phyloP scores from a whole-genome alignment of 2,329 filamentous ascomycete genomes.

The Parastagonospora avenae region DNA sequence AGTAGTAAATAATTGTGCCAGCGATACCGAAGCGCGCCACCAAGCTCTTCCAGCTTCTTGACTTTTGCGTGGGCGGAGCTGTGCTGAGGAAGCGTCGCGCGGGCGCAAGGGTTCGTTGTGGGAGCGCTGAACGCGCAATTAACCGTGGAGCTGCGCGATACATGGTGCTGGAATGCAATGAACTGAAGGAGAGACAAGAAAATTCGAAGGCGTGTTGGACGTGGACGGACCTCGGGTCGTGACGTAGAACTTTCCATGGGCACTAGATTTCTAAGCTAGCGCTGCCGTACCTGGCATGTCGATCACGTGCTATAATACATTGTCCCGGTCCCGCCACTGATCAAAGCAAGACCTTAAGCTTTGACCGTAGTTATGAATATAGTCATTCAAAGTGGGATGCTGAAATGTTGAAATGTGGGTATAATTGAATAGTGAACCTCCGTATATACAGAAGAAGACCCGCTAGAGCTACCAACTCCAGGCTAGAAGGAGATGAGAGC shows the following conservation, averaged over 20 bases:
- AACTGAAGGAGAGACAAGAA: conserved; percentile 19
- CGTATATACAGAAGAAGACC: conserved; percentile 30
- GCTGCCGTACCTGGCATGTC: conserved; percentile 3
- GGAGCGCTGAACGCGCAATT: conserved; percentile 42
- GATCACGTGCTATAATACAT: not conserved
- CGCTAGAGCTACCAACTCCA: conserved; percentile 13
- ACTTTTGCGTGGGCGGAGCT: conserved; percentile 65
- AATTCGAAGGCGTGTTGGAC: conserved; percentile 19
- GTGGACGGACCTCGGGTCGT: conserved; percentile 10
- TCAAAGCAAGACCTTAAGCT: no score
- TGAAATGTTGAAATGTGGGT: conserved; percentile 13
- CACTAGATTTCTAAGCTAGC: conserved; percentile 29
- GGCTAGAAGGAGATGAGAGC: conserved; percentile 16
- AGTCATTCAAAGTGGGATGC: not conserved
- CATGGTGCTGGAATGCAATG: conserved; percentile 48
- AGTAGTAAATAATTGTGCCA: conserved; percentile 82
- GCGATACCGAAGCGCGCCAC: conserved; percentile 76
- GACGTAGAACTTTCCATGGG: conserved; percentile 24
- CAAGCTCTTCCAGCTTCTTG: conserved; percentile 81
- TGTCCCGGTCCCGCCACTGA: no score
- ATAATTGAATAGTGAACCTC: conserved; percentile 25
- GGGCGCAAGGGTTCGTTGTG: conserved; percentile 48
- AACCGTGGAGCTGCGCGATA: conserved; percentile 58
- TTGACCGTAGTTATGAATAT: not conserved
- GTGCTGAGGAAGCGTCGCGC: conserved; percentile 62